These are phyloP conservation scores for Trametes cingulata DNA, from an alignment of 768 basidiomycete genomes.

Conservation along the genomic window DNA sequence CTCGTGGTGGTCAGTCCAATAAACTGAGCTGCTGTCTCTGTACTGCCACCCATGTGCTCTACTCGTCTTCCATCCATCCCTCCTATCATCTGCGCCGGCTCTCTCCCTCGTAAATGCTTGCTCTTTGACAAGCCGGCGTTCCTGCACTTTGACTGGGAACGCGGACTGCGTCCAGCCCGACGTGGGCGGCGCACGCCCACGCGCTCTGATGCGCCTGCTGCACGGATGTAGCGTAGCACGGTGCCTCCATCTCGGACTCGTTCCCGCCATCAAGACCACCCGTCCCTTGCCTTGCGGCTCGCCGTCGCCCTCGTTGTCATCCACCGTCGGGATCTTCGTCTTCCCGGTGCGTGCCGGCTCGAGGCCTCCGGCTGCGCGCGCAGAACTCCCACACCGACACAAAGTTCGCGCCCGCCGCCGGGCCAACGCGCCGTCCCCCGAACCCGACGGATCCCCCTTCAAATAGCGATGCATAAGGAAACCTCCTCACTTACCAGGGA, in stretches of 20 bases:
- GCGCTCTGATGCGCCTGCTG: conserved; percentile 2
- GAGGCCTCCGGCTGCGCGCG: too few species aligned
- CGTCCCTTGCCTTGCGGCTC: background rate
- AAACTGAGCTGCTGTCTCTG: conserved; percentile 12
- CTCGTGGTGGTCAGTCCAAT: background rate
- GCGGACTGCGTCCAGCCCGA: background rate
- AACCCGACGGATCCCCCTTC: too few species aligned
- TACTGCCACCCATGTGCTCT: conserved; percentile 18
- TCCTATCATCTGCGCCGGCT: background rate
- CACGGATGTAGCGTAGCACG: conserved; percentile 1
- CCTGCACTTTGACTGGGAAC: background rate
- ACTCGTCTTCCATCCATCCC: background rate
- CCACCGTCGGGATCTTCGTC: background rate
- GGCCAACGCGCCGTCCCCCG: too few species aligned
- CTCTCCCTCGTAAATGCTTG: background rate
- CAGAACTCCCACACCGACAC: too few species aligned
- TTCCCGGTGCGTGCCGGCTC: background rate
- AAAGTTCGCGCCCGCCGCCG: too few species aligned
- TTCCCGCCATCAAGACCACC: conserved; percentile 1
- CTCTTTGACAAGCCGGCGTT: background rate
- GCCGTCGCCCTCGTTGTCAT: background rate
- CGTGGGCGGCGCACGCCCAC: background rate
- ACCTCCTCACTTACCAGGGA: too few species aligned
- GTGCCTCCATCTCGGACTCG: background rate
- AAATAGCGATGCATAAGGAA: too few species aligned